These are phyloP conservation scores for sorghum (Sorghum bicolor) DNA, from an alignment of 176 grass and related monocot genomes.

Conservation along the genomic window Sorghum_bicolor_NCBIv3 NC_012873.2:58099501-58100000, in stretches of 20 bases:
- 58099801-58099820: background rate
- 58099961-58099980: slow-evolving; percentile 25
- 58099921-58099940: slow-evolving; percentile 3
- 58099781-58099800: background rate
- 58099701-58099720: background rate
- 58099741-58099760: background rate
- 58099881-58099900: slow-evolving; percentile 13
- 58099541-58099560: background rate
- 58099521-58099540: background rate
- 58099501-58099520: background rate
- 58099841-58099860: slow-evolving; percentile 11
- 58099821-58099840: background rate
- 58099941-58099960: background rate
- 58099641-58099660: background rate
- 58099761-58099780: slow-evolving; percentile 30
- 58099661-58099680: background rate
- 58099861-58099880: slow-evolving; percentile 28
- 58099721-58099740: background rate
- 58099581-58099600: background rate
- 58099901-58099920: slow-evolving; percentile 5
- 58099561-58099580: background rate
- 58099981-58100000: background rate
- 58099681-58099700: background rate
- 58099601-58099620: background rate
- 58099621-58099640: background rate